These are phyloP conservation scores for Endocladia muricata DNA, from an alignment of 31 red algal genomes.

Conservation along the genomic window DNA sequence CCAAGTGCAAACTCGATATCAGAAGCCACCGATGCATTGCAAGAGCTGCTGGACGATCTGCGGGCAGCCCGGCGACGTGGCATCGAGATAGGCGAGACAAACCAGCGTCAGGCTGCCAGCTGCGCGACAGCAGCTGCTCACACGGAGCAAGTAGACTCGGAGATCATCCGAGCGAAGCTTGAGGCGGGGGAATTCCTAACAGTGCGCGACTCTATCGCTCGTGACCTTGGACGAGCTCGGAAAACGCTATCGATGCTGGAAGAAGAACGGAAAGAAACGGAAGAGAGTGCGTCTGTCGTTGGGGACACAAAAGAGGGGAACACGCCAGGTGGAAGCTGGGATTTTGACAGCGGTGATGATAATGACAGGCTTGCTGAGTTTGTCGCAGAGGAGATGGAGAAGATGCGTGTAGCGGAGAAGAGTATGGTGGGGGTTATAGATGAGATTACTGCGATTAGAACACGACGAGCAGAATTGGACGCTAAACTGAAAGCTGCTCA, in stretches of 20 bases:
- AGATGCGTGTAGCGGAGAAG: slow-evolving; percentile 38
- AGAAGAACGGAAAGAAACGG: slow-evolving; percentile 15
- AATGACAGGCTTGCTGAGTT: background rate
- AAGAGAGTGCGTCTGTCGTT: no score
- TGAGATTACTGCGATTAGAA: slow-evolving; percentile 16
- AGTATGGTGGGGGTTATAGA: slow-evolving; percentile 27
- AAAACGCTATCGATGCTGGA: background rate
- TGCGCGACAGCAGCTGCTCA: background rate
- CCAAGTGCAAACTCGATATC: background rate
- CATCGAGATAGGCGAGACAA: background rate
- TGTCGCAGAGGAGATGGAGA: slow-evolving; percentile 52
- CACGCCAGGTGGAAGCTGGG: background rate
- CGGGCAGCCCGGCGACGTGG: background rate
- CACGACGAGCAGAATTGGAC: slow-evolving; percentile 13
- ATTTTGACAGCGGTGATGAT: background rate
- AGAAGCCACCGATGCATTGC: background rate
- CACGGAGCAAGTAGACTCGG: slow-evolving; percentile 24
- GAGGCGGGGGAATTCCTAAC: slow-evolving; percentile 38
- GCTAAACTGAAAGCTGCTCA: slow-evolving; percentile 35
- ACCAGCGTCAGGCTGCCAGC: no score
- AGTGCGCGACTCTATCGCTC: slow-evolving; percentile 34
- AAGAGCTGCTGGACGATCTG: background rate
- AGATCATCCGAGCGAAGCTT: slow-evolving; percentile 50
- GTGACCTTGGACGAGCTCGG: slow-evolving; percentile 38
- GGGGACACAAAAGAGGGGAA: slow-evolving; percentile 15